Evolutionary conservation across 2,329 filamentous ascomycete species (phyloP), one percentile per base, ranked within the genome.

Genomic region (Talaromyces piceae): DNA sequence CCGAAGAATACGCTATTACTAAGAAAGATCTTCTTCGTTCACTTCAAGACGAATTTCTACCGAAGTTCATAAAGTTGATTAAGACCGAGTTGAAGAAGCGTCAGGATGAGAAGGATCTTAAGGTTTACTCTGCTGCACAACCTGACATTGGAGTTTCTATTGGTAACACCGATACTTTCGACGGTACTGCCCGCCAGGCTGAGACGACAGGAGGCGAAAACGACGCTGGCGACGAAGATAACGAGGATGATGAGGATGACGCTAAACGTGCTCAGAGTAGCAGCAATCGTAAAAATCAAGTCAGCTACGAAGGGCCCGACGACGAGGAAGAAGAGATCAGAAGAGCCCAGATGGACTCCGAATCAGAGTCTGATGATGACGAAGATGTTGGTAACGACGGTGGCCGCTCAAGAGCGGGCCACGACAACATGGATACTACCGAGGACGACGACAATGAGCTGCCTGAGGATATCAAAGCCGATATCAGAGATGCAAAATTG

Each of bases 231-330:
- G 79, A 83, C 43, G 84, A 86, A 37, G 86, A 87, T 52, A 81
- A 84, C n/a, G 84, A 83, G 25, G 88, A 83, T 41, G 91, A 93
- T 49, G 84, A 83, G 51, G 88, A 94, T 63, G 88, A 80, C 53
- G 79, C 80, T 50, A 79, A 77, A 54, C 74, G 80, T 49, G 75
- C 75, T 81, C 46, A 91, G 83, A 62, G 66, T 41, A 59, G 55
- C 22, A 81, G 83, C 43, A 93, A 95, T 66, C 84, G 87, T 37
- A 76, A 79, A 48, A 87, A 95, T 68, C 87, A 86, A 26, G 84
- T 91, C 2, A 93, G 89, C 12, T 97, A 96, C 59, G 91, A 89
- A 33, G 88, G 85, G 28, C 94, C 95, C 44, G 93, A 97, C 63
- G 91, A 95, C 4, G 91, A 91, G 3, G 93, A 97, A 63, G 81